Evolutionary conservation across 805 yeast species (phyloP), one percentile per base, ranked within the genome.

Genomic region (Citeromyces matritensis): DNA sequence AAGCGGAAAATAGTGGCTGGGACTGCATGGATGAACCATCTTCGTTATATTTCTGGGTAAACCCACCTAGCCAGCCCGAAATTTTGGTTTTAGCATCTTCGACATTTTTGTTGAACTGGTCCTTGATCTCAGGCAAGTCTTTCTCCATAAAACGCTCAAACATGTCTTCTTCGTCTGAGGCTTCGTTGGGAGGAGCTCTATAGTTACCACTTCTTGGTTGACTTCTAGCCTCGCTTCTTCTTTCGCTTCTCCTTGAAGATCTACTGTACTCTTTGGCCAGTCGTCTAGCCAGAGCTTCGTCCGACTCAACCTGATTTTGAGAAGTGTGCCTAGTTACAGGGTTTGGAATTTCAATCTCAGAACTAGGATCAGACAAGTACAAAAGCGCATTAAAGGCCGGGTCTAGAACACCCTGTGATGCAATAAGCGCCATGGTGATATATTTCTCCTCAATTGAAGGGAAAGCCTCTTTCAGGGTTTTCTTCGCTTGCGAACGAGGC

Each of bases 351-450:
- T 65, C 69, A 9, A 76, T 72, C 37, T 64, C 64, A 37, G 63
- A 62, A 3, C 62, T 49, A 7, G 88, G 88, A 52, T 86, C 95
- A 11, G 82, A 74, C 33, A 83, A 55, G 42, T 69, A 83, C 37
- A 88, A 59, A 43, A 86, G 58, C 0, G 95, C 96, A 50, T 78
- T 80, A 59, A 88, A 88, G 1, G 95, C 94, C 1, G 81, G 75
- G 42, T 84, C 95, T 28, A 83, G 49, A 30, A 67, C 61, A 19
- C 94, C 95, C 30, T 65, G 70, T 12, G 94, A 73, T 3, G 97
- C 97, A 48, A 91, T 81, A 35, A 86, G 59, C 1, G 83, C 76
- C 19, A 94, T 85, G 33, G 74, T 71, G 38, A 83, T 62, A 42
- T 74, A 69, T 38, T 73, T 69, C 21, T 68, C 79, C 27, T 84